Evolutionary conservation across 345 rosid species (phyloP), one percentile per base, ranked within the genome.

Genomic region (Passiflora organensis): DNA sequence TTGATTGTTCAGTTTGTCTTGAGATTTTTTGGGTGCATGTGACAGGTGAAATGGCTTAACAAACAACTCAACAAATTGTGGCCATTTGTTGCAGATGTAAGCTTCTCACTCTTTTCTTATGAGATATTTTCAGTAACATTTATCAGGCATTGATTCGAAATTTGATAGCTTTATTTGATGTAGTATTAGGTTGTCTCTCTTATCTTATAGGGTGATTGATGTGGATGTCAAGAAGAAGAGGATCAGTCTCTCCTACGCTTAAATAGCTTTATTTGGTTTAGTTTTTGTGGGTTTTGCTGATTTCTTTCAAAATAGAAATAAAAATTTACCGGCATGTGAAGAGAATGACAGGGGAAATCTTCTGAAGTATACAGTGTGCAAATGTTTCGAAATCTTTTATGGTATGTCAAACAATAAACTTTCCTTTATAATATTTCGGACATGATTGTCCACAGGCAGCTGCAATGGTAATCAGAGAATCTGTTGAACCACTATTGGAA

Each of bases 41-140:
- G n/a, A 43, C 82, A 94, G 99, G 99, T 94, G 74, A 89, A 94
- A 74, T 94, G 99, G 99, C 49, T 94, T 81, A 94, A 94, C 80
- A 94, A 87, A 78, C 85, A 80, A 70, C 76, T 94, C 62, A 62
- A 79, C 82, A 94, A 89, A 76, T 65, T 94, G 64, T 94, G 99
- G 99, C 99, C 99, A 44, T 94, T 63, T 72, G 61, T 94, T 54
- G 97, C 97, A 17, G 96, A 89, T 66, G 99, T 87, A 78, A 82
- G 75, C 51, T 52, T 20, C 57, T 77, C 44, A 28, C 20, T n/a
- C n/a, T 67, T 53, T 56, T 46, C 24, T 64, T 39, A 1, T 59
- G 9, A 37, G 32, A 14, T 56, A 17, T 54, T 48, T 53, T n/a
- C n/a, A 13, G 34, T 21, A 38, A 17, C 49, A 43, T 16, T 51